A percentile compares a stretch with the other conserved stretches of the same genome.
These are phyloP conservation scores for Pinus taeda DNA, from an alignment of 75 land plant genomes.

Conservation along the genomic window DNA sequence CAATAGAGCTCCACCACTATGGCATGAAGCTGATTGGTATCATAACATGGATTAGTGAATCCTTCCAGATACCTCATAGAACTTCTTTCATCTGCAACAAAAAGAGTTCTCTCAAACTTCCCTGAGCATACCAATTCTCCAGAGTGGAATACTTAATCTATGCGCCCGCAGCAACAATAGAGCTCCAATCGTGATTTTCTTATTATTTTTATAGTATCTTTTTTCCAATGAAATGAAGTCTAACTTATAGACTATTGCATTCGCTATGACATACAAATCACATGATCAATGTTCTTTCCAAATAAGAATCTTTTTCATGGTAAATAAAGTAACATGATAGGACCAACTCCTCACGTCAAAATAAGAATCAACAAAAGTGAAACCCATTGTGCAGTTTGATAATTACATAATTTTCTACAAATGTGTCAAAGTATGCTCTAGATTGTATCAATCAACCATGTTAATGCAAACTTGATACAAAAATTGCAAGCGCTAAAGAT, in stretches of 20 bases:
- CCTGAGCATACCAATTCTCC: slow-evolving; percentile 29
- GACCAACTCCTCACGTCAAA: slow-evolving; percentile 75
- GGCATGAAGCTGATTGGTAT: slow-evolving; percentile 94
- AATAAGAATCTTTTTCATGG: slow-evolving; percentile 51
- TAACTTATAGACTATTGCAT: slow-evolving; percentile 71
- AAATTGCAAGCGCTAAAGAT: too few species aligned
- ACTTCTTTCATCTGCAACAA: slow-evolving; percentile 86
- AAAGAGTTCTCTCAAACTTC: slow-evolving; percentile 95
- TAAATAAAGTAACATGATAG: slow-evolving; percentile 71
- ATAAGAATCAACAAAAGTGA: slow-evolving; percentile 57
- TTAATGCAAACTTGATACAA: too few species aligned
- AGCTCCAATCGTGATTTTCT: too few species aligned
- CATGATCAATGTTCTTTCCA: slow-evolving; percentile 56
- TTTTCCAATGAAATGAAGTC: too few species aligned
- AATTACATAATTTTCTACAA: slow-evolving; percentile 65
- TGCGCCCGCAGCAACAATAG: too few species aligned
- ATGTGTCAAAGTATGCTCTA: slow-evolving; percentile 67
- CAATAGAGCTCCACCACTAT: slow-evolving; percentile 98
- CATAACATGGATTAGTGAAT: slow-evolving; percentile 97
- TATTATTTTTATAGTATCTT: too few species aligned
- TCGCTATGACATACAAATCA: slow-evolving; percentile 61
- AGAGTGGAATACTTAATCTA: too few species aligned
- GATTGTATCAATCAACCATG: slow-evolving; percentile 23
- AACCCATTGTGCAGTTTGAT: slow-evolving; percentile 65
- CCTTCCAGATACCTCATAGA: slow-evolving; percentile 94